Evolutionary conservation across 2,329 filamentous ascomycete genomes (phyloP), one percentile per base, ranked within the genome.

Genomic region (Zalaria obscura): DNA sequence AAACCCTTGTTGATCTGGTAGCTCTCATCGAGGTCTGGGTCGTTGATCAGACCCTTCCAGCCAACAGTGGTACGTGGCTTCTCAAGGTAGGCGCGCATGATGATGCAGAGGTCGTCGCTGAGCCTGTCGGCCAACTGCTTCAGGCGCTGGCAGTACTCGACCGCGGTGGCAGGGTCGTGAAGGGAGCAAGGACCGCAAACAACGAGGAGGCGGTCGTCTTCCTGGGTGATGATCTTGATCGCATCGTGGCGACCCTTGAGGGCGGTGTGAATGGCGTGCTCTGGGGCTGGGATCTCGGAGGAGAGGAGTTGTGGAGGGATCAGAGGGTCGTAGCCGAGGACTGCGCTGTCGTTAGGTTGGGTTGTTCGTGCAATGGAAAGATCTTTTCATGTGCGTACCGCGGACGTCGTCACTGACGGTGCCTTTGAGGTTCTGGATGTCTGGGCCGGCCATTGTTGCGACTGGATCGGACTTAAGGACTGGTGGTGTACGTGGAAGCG

Each of bases 1-100:
- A 98, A 75, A 40, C 91, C 91, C 73, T 96, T 96, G 78, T 98
- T 98, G 72, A 98, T 98, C 69, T 94, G 78, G 80, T 83, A 98
- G 58, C 82, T 91, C 62, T 91, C 81, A 64, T 98, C 86, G 61
- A 98, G 94, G 56, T 96, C 88, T 2, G 91, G 91, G 63, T 98
- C 91, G 66, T 98, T 98, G 73, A 98, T 95, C 62, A 98, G 73
- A 40, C 91, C 91, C 69, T 98, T 98, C 91, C 91, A 98, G 59
- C 91, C 91, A 39, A 98, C 88, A 0, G 91, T 98, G 39, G 91
- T 98, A 47, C 91, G 81, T 35, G 91, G 91, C 74, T 98, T 98
- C 73, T 98, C 91, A 40, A 98, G 81, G 75, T 98, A 98, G 58
- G 88, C 87, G 54, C 91, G 85, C 91, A 98, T 98, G 57, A 98